These are phyloP conservation scores for Cyberlindnera xishuangbannaensis DNA, from an alignment of 805 yeast species.

Conservation along the genomic window DNA sequence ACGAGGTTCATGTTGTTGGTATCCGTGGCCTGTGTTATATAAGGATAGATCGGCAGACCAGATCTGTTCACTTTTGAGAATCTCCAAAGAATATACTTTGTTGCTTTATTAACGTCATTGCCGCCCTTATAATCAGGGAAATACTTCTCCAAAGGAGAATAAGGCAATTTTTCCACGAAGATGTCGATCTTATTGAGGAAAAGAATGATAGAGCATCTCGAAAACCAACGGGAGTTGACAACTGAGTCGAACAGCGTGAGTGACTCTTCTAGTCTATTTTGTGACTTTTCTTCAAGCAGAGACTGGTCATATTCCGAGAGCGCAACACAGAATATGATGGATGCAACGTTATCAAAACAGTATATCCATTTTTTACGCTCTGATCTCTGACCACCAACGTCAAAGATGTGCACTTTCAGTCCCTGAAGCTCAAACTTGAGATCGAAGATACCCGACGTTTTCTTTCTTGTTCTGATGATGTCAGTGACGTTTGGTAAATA, in stretches of 20 bases:
- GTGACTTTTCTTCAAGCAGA: conserved; percentile 67
- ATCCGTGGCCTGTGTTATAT: conserved; percentile 92
- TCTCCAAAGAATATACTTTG: conserved; percentile 86
- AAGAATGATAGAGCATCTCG: conserved; percentile 77
- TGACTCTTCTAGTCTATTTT: conserved; percentile 76
- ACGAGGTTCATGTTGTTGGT: conserved; percentile 84
- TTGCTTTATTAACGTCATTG: conserved; percentile 82
- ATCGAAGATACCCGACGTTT: conserved; percentile 89
- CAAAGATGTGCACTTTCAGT: conserved; percentile 58
- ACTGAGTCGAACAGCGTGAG: conserved; percentile 83
- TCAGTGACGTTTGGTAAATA: conserved; percentile 75
- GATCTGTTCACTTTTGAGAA: conserved; percentile 81
- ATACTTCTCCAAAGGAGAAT: conserved; percentile 72
- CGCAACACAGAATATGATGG: conserved; percentile 87
- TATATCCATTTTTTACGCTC: conserved; percentile 98
- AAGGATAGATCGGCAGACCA: conserved; percentile 78
- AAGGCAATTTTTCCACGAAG: conserved; percentile 77
- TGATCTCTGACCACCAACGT: conserved; percentile 94
- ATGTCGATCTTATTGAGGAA: conserved; percentile 89
- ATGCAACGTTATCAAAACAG: conserved; percentile 88
- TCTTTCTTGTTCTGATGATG: conserved; percentile 80
- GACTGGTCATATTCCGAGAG: conserved; percentile 88
- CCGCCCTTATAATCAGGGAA: conserved; percentile 94
- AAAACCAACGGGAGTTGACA: conserved; percentile 89
- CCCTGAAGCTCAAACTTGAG: conserved; percentile 72